Evolutionary conservation across 2,329 filamentous ascomycete species (phyloP), one percentile per base, ranked within the genome.

Genomic region (Fusarium penzigii): DNA sequence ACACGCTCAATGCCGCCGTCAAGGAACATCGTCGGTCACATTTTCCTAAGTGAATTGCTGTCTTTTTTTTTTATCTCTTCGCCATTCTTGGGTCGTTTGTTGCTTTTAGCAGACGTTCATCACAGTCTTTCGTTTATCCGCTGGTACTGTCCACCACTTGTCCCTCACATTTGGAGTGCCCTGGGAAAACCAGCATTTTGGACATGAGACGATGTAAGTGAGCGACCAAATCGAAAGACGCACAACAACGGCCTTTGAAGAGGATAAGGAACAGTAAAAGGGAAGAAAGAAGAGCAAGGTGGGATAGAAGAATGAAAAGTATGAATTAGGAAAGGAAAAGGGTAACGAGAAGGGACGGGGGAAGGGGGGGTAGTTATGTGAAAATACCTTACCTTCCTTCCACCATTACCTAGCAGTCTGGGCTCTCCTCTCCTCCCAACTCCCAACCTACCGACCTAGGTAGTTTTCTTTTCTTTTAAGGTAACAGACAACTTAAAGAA

Each of bases 361-460:
- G 62, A 65, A 64, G 65, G 67, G 66, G 29, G 67, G 68, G 64
- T 65, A 70, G 67, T 68, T 71, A 70, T 70, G 68, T 68, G 69
- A 68, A 57, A 65, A 65, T 63, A 66, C 63, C 57, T 60, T 54
- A 54, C 53, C 53, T 56, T 62, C 62, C 56, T 59, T 55, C 54
- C 57, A 59, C 57, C 53, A 25, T 56, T 59, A 59, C 56, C 47
- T 47, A 55, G 55, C 55, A 32, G 47, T 49, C 52, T 59, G 57
- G 56, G 54, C 57, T 60, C 49, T 51, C n/a, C 32, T 36, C 32
- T 36, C 9, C 32, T 36, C 10, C 7, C 29, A 7, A 11, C 7
- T 11, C 9, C 39, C 9, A n/a, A 40, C 11, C 39, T 40, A 40
- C 39, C 17, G 16, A 36, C 9, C 39, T 40, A 40, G 17, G 44